These are phyloP conservation scores for Grosmannia clavigera DNA, from an alignment of 2,329 filamentous ascomycete genomes.

Conservation along the genomic window DNA sequence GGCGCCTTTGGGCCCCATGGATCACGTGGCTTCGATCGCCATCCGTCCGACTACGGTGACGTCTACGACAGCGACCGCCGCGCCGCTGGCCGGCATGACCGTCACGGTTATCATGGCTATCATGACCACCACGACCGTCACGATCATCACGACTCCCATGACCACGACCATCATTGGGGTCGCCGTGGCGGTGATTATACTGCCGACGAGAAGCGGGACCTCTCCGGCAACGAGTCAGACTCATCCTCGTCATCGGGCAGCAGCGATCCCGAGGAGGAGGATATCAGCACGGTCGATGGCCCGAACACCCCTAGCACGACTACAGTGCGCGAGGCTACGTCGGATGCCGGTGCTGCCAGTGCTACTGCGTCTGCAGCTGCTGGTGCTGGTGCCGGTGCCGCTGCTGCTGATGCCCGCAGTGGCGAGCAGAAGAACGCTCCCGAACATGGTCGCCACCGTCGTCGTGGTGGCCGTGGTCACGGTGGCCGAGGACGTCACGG, in stretches of 20 bases:
- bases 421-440: neutral
- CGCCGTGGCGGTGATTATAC: neutral
- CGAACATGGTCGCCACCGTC: constrained; percentile 18
- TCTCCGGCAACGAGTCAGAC: neutral
- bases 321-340: constrained; percentile 7
- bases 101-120: neutral
- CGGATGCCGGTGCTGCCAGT: constrained; percentile 1
- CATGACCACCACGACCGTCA: constrained; percentile 5
- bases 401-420: neutral
- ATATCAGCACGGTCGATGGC: constrained; percentile 14
- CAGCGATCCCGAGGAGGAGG: constrained; percentile 5
- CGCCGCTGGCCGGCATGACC: neutral
- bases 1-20: constrained; percentile 10
- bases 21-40: neutral
- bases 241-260: neutral
- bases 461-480: constrained; percentile 5
- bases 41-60: neutral
- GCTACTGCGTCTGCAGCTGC: neutral
- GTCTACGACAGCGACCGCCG: neutral
- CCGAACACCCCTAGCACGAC: constrained; percentile 24
- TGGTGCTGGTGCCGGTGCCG: neutral
- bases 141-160: neutral
- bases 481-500: constrained; percentile 4
- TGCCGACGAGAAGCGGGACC: constrained; percentile 5
- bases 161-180: constrained; percentile 5